Conservation (phyloP, 305 asterid species). For the Coffea humblotiana region DNA sequence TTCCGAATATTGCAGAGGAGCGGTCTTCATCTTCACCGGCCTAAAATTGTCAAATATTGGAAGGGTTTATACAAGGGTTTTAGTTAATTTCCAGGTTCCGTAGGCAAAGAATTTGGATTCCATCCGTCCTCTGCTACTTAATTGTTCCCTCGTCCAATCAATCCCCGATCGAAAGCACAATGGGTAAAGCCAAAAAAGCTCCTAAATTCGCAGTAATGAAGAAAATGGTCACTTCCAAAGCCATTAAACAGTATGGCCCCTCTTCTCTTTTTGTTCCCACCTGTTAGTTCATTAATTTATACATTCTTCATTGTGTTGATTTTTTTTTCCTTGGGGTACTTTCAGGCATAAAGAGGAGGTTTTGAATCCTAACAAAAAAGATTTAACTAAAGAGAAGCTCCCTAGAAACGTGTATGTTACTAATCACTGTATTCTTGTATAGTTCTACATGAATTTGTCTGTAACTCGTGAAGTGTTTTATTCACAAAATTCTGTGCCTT, state of each 20-base stretch:
- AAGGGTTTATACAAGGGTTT: too few relatives aligned
- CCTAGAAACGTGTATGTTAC: constrained; percentile 71
- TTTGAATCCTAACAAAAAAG: constrained; percentile 85
- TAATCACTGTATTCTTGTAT: too few relatives aligned
- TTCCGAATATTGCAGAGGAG: too few relatives aligned
- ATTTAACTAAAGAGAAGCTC: constrained; percentile 70
- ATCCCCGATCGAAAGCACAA: constrained; percentile 5
- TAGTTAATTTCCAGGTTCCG: too few relatives aligned
- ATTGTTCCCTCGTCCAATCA: too few relatives aligned
- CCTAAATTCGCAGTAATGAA: constrained; percentile 94
- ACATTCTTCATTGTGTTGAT: background rate
- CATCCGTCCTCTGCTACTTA: too few relatives aligned
- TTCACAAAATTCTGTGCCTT: too few relatives aligned
- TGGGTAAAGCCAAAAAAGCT: constrained; percentile 91
- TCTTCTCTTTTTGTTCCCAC: background rate
- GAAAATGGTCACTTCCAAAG: constrained; percentile 64
- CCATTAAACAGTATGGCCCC: constrained; percentile 62
- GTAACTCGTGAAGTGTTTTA: background rate
- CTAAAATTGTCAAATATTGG: too few relatives aligned
- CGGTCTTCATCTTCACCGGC: too few relatives aligned
- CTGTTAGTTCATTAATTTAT: too few relatives aligned
- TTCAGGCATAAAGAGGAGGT: constrained; percentile 77
- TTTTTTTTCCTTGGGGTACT: background rate
- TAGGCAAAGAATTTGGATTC: too few relatives aligned
- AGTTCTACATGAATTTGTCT: background rate